These are phyloP conservation scores for Acarospora socialis DNA, from an alignment of 2,329 filamentous ascomycete species.

Conservation along the genomic window DNA sequence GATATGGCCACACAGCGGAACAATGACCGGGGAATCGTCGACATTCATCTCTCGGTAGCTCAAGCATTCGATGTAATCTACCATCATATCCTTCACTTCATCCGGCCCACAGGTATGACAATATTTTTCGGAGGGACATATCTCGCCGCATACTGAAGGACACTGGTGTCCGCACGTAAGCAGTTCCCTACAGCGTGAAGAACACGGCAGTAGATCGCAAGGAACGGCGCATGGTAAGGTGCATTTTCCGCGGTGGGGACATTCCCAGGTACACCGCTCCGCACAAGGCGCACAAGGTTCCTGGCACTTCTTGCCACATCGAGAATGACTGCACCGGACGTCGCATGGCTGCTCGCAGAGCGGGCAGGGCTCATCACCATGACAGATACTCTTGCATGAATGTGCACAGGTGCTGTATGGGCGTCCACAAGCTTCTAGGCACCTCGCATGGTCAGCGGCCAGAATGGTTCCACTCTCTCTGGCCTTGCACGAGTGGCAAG, in stretches of 20 bases:
- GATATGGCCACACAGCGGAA: conserved; percentile 50
- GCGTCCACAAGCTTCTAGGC: conserved; percentile 36
- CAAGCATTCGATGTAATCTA: conserved; percentile 43
- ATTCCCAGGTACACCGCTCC: conserved; percentile 40
- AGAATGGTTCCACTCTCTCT: conserved; percentile 19
- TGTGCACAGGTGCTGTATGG: conserved; percentile 43
- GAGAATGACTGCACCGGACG: conserved; percentile 41
- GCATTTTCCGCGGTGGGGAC: conserved; percentile 36
- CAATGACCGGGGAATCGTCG: conserved; percentile 45
- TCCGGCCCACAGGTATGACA: conserved; percentile 42
- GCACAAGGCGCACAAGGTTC: conserved; percentile 50
- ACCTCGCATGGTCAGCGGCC: conserved; percentile 32
- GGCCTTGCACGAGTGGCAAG: conserved; percentile 37
- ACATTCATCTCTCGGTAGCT: conserved; percentile 45
- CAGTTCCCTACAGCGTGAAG: conserved; percentile 38
- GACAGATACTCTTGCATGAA: conserved; percentile 37
- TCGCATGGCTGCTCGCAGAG: conserved; percentile 40
- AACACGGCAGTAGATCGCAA: conserved; percentile 53
- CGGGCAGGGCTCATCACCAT: conserved; percentile 33
- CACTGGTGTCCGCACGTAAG: conserved; percentile 49
- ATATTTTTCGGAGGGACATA: conserved; percentile 37
- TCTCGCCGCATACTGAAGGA: conserved; percentile 51
- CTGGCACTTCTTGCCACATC: conserved; percentile 40
- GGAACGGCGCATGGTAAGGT: conserved; percentile 50
- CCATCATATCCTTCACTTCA: conserved; percentile 31